Percentiles rank a stretch among this genome's conserved stretches.
Evolutionary conservation across 2,329 filamentous ascomycete genomes (phyloP).

Genomic region (Neonectria sp.): DNA sequence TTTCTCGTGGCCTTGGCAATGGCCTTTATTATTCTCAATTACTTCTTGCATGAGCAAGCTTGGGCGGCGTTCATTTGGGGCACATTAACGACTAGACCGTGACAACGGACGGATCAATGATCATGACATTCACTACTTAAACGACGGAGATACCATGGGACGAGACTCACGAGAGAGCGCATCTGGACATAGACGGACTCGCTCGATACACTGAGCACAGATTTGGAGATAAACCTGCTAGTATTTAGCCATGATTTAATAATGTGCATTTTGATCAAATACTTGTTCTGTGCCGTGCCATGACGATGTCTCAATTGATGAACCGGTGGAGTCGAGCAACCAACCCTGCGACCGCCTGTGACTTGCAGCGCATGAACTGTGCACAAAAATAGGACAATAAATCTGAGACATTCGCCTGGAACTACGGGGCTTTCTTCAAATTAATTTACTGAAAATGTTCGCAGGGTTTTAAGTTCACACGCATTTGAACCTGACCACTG

Average conservation of each 20-base stretch:
- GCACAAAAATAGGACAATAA: background rate
- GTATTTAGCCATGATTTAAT: conserved; percentile 17
- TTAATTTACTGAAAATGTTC: background rate
- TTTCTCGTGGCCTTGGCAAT: background rate
- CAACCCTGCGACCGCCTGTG: background rate
- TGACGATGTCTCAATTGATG: background rate
- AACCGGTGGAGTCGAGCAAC: background rate
- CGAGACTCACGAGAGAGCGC: background rate
- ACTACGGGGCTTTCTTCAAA: background rate
- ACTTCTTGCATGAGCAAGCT: conserved; percentile 33
- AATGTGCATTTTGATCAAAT: conserved; percentile 17
- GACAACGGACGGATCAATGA: conserved; percentile 44
- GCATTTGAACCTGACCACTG: too few species aligned
- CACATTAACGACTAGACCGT: conserved; percentile 45
- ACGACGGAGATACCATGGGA: conserved; percentile 19
- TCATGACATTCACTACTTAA: conserved; percentile 44
- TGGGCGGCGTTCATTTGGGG: conserved; percentile 34
- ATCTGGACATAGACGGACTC: conserved; percentile 3
- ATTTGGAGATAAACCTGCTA: background rate
- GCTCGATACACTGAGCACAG: conserved; percentile 5
- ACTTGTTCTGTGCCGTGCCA: background rate
- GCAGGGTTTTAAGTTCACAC: too few species aligned
- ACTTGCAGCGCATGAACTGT: background rate
- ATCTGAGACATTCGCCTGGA: background rate
- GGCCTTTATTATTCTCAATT: background rate